Conservation (phyloP, 2,329 filamentous ascomycete genomes). For the Paradendryphiella salina region DNA sequence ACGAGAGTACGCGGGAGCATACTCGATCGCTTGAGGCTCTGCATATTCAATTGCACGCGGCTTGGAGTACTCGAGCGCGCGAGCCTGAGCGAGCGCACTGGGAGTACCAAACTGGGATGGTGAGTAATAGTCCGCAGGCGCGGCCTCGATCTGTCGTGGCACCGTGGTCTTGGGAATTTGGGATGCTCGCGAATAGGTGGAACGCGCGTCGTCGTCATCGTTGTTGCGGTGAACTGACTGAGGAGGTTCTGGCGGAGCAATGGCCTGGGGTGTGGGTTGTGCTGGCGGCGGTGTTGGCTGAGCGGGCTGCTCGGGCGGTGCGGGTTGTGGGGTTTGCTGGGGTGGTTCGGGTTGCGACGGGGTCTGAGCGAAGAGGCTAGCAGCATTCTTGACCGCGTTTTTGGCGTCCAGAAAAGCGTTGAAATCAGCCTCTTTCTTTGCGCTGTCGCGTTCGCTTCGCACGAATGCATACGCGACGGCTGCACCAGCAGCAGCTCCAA, state of each 20-base stretch:
- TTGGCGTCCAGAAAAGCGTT: slow-evolving; percentile 42
- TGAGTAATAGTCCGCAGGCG: slow-evolving; percentile 41
- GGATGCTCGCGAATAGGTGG: slow-evolving; percentile 35
- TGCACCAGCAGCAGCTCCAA: slow-evolving; percentile 78
- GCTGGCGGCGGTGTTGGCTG: slow-evolving; percentile 31
- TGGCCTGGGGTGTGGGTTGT: slow-evolving; percentile 8
- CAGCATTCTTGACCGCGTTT: slow-evolving; percentile 35
- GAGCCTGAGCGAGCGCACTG: slow-evolving; percentile 9
- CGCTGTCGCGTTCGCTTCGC: slow-evolving; percentile 59
- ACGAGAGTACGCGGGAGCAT: slow-evolving; percentile 40
- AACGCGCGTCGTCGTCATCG: slow-evolving; percentile 41
- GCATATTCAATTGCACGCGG: neutral
- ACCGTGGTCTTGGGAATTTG: slow-evolving; percentile 21
- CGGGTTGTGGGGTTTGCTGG: slow-evolving; percentile 41
- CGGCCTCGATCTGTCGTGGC: slow-evolving; percentile 47
- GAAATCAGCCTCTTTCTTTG: slow-evolving; percentile 50
- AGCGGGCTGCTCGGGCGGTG: slow-evolving; percentile 17
- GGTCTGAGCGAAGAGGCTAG: slow-evolving; percentile 36
- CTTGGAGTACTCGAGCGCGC: neutral
- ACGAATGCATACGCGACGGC: slow-evolving; percentile 76
- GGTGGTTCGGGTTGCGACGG: slow-evolving; percentile 31
- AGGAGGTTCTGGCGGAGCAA: slow-evolving; percentile 10
- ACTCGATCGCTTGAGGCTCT: slow-evolving; percentile 38
- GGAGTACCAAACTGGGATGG: slow-evolving; percentile 39
- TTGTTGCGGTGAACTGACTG: slow-evolving; percentile 44